Evolutionary conservation across 352 stramenopile genomes (phyloP).

Genomic region (Globisporangium acanthophoron): DNA sequence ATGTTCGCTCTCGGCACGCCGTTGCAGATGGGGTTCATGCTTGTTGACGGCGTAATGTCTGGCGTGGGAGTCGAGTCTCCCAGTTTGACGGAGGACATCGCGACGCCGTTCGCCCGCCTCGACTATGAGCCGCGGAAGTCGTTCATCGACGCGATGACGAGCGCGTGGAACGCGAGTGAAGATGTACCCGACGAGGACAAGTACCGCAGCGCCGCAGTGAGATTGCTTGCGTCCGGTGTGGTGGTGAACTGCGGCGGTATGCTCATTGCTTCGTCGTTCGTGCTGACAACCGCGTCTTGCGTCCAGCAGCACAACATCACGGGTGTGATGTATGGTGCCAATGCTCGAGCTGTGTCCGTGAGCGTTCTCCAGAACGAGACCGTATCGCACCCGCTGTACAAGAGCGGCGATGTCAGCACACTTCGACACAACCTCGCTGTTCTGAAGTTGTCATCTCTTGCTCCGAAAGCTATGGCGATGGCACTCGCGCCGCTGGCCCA

Average conservation of each 20-base stretch:
- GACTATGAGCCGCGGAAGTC: neutral
- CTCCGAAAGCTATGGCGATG: neutral
- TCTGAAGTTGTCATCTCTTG: neutral
- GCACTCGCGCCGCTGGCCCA: neutral
- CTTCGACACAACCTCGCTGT: constrained; percentile 6
- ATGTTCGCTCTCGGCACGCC: neutral
- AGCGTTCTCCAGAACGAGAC: neutral
- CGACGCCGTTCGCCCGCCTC: neutral
- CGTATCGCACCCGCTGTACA: constrained; percentile 1
- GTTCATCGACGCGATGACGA: neutral
- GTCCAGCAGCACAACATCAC: neutral
- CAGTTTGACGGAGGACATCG: neutral
- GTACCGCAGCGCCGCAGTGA: neutral
- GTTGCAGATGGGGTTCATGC: constrained; percentile 2
- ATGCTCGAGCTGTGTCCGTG: neutral
- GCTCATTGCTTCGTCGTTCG: constrained; percentile 3
- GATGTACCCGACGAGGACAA: neutral
- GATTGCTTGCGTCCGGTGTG: neutral
- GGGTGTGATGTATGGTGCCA: neutral
- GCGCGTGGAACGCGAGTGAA: neutral
- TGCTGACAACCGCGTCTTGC: constrained; percentile 6
- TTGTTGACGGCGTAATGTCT: neutral
- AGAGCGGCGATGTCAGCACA: neutral
- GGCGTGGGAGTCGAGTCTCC: neutral
- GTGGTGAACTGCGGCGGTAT: constrained; percentile 2